Conservation (phyloP, 306 rosid species). For the Astragalus membranaceus region DNA sequence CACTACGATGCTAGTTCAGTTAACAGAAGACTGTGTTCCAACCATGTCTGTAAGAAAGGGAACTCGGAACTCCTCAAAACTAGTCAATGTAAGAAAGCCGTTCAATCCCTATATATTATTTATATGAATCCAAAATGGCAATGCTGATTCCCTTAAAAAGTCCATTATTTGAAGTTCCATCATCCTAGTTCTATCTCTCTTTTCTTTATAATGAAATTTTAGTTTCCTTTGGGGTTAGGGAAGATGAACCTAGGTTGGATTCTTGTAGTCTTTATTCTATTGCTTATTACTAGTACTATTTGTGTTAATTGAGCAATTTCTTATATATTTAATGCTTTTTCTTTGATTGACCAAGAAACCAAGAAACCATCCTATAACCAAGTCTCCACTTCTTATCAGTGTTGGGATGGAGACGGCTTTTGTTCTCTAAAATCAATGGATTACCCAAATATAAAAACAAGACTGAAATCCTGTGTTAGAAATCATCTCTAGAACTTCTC, state of each 20-base stretch:
- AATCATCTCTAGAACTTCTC: neutral
- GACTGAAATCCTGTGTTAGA: neutral
- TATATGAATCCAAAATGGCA: neutral
- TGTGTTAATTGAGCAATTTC: too few species aligned
- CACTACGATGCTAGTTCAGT: neutral
- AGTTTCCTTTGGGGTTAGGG: too few species aligned
- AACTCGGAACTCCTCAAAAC: neutral
- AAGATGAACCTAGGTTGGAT: too few species aligned
- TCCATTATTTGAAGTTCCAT: too few species aligned
- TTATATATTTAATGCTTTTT: too few species aligned
- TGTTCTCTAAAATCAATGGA: neutral
- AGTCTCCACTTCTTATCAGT: neutral
- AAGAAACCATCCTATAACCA: neutral
- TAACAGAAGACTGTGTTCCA: neutral
- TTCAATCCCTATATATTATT: neutral
- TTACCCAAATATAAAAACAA: neutral
- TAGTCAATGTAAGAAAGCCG: neutral
- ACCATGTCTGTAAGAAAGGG: neutral
- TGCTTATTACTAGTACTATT: too few species aligned
- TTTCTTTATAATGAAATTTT: too few species aligned
- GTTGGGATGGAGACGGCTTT: neutral
- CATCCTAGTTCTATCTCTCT: too few species aligned
- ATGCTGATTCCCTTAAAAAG: neutral
- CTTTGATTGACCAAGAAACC: neutral
- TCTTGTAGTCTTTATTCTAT: too few species aligned